Evolutionary conservation across 352 stramenopile genomes (phyloP), one percentile per base, ranked within the genome.

Genomic region (Phytopythium delawarense): DNA sequence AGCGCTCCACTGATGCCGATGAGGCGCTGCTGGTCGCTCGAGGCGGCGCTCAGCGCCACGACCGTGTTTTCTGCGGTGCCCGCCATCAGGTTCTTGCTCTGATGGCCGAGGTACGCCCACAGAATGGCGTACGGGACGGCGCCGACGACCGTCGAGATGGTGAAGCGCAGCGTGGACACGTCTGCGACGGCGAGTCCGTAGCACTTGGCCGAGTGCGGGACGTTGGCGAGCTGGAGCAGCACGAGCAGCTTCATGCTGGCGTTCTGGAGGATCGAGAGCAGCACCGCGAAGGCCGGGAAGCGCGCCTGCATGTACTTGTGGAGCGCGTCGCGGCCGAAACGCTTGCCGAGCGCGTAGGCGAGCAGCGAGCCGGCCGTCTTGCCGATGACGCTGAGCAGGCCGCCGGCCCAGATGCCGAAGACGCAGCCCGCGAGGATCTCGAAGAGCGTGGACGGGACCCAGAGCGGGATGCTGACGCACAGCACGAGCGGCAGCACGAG

Each of bases 121-220:
- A 92, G 54, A 37, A 88, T 46, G 12, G 83, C 79, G 52, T 84
- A 80, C 2, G 78, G 79, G 18, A 84, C 52, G 34, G 78, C 74
- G 2, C 76, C 79, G 21, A 89, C 56, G 37, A 87, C 70, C 42
- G 80, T 86, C 21, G 83, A 85, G 32, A 84, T 55, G 1, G 72
- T 65, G 61, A 92, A 92, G 50, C 76, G 70, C 39, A 76, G 63
- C 23, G 75, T 73, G 9, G 71, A 76, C 44, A 91, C 66, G 57
- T 91, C 76, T 2, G 79, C 84, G 37, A 92, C 80, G 37, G 83
- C 78, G 15, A 92, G 72, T 39, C 79, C 81, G 65, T 89, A 92
- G 69, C 75, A 90, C 61, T 91, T 92, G 64, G 90, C 69, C 11
- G 84, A 69, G 28, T 88, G 71, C n/a, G 81, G 84, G 11, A 91